Evolutionary conservation across 805 yeast species (phyloP), one percentile per base, ranked within the genome.

Genomic region (Blastobotrys terrestris): DNA sequence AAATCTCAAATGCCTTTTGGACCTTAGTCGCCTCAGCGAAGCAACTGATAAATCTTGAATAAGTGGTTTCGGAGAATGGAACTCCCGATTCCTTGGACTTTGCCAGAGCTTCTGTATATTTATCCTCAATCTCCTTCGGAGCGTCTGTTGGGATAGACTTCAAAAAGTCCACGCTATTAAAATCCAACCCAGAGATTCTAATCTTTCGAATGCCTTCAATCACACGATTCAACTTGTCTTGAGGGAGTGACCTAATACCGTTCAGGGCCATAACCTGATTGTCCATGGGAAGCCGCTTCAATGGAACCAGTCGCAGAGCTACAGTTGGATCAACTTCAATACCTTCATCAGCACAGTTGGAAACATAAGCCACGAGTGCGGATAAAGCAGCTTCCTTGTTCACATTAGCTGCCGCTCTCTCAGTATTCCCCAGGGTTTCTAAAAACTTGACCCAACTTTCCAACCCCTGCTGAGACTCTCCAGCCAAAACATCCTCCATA

Each of bases 1-100:
- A 84, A 1, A 79, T 63, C 8, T 67, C 67, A 45, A 63, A 64
- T 15, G 71, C 66, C 26, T 39, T 46, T 14, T 60, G 55, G 2
- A 56, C 53, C 44, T 62, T 60, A 6, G 62, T 52, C 13, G 61
- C 56, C 47, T 65, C 67, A 18, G 67, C 67, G 42, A 65, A 63
- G 14, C 65, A 55, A 4, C 55, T 44, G 19, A 67, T 65, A 46
- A 65, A 67, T 31, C 62, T 58, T 0, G 69, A 66, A 41, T 61
- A 64, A 11, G 59, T 48, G 3, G 44, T 53, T 53, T 67, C 70
- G 5, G 60, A 52, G 11, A 66, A 46, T 14, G 49, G 51, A n/a
- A 13, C 35, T 3, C 52, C 57, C 11, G 46, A 39, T 39, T 11
- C 18, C 16, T 55, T 50, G 5, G 54, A 35, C 15, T 55, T 50